A percentile compares a stretch with the other conserved stretches of the same genome.
These are phyloP conservation scores for Leccinum huronense DNA, from an alignment of 1,284 basidiomycete genomes.

Conservation along the genomic window DNA sequence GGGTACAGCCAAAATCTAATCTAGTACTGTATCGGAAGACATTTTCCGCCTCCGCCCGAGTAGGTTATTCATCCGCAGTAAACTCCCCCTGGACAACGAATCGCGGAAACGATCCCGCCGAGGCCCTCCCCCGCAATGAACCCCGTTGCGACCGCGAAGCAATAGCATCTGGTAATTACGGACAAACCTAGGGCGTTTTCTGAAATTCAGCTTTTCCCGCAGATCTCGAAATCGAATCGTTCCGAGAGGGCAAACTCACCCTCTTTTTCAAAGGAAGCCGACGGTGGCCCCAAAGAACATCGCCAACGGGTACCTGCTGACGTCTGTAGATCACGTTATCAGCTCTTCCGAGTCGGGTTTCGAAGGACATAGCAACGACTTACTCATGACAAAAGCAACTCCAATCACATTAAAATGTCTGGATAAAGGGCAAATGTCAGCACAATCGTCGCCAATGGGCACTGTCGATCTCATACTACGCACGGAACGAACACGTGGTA, in stretches of 20 bases:
- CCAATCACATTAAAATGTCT: constrained; percentile 7
- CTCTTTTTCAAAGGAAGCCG: constrained; percentile 5
- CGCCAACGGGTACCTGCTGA: constrained; percentile 8
- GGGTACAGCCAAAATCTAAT: neutral
- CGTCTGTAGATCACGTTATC: neutral
- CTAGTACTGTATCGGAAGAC: neutral
- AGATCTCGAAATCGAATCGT: neutral
- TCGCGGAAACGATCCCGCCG: constrained; percentile 7
- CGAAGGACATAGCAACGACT: neutral
- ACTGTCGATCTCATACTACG: neutral
- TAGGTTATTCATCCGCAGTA: constrained; percentile 1
- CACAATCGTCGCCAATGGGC: neutral
- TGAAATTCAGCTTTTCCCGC: neutral
- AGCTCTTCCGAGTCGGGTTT: neutral
- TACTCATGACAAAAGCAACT: constrained; percentile 3
- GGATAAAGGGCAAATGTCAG: neutral
- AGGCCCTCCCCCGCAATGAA: constrained; percentile 12
- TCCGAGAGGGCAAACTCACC: neutral
- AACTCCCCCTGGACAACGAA: constrained; percentile 8
- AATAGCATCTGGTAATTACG: constrained; percentile 2
- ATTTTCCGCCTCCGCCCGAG: neutral
- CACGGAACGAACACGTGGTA: constrained; percentile 13
- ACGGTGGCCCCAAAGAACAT: constrained; percentile 8
- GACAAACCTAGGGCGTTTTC: neutral
- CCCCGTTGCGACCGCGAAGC: constrained; percentile 11